phyloP scores from a whole-genome alignment of 2,329 filamentous ascomycete species.

The Phaeomoniella chlamydospora region DNA sequence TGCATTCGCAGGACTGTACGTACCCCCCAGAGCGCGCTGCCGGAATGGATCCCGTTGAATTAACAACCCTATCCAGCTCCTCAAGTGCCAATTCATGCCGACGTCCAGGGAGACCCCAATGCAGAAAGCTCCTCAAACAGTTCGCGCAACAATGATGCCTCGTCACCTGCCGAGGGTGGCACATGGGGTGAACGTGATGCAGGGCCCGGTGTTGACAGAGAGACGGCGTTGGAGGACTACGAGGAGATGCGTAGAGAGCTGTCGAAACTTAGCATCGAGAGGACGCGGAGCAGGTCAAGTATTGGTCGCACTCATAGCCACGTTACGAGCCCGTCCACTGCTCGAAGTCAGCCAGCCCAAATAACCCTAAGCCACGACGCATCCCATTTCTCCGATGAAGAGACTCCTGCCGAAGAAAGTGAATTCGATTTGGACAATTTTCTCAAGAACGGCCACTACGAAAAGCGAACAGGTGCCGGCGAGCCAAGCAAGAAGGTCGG shows the following conservation, averaged over 20 bases:
- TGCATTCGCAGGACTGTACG: not conserved
- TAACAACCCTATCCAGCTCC: too few relatives aligned
- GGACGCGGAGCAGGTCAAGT: slow-evolving; percentile 12
- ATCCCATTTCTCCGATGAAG: slow-evolving; percentile 21
- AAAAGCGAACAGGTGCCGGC: slow-evolving; percentile 51
- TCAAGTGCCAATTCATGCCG: not conserved
- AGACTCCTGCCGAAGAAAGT: slow-evolving; percentile 20
- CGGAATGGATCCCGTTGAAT: too few relatives aligned
- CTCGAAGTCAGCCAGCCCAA: slow-evolving; percentile 1
- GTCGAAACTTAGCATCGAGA: slow-evolving; percentile 33
- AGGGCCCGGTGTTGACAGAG: slow-evolving; percentile 37
- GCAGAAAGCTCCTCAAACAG: slow-evolving; percentile 10
- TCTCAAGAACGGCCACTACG: slow-evolving; percentile 60
- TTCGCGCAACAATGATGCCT: not conserved
- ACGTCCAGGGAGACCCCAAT: slow-evolving; percentile 5
- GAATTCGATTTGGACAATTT: slow-evolving; percentile 58
- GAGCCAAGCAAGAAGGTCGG: slow-evolving; percentile 62
- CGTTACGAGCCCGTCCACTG: slow-evolving; percentile 5
- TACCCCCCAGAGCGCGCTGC: too few relatives aligned
- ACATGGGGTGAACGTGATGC: slow-evolving; percentile 50
- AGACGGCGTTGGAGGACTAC: slow-evolving; percentile 43
- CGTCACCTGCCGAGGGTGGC: slow-evolving; percentile 21
- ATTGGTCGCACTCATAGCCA: slow-evolving; percentile 1
- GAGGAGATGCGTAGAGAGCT: slow-evolving; percentile 42
- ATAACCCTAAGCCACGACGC: slow-evolving; percentile 19